Evolutionary conservation across 2,329 filamentous ascomycete genomes (phyloP).

Genomic region (Simplicillium sp.): DNA sequence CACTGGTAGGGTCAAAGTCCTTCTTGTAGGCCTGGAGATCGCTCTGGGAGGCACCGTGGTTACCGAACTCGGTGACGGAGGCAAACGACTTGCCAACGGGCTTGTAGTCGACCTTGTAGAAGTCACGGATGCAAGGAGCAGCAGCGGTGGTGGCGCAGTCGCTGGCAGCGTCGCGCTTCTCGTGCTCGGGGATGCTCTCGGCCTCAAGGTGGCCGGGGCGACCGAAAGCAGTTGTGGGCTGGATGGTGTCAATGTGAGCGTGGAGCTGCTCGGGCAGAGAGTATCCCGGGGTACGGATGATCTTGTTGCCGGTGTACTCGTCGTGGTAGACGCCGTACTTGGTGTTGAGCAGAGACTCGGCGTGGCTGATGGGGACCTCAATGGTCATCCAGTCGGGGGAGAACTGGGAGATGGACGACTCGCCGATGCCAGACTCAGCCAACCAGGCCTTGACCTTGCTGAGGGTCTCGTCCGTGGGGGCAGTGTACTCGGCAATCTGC

Average conservation of each 20-base stretch:
- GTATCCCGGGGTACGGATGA: not conserved
- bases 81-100: constrained; percentile 3
- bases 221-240: not conserved
- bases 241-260: not conserved
- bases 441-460: not conserved
- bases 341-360: not conserved
- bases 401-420: not conserved
- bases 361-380: not conserved
- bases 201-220: not conserved
- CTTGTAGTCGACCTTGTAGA: constrained; percentile 8
- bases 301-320: not conserved
- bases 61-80: constrained; percentile 6
- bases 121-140: constrained; percentile 4
- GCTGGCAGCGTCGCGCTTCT: not conserved
- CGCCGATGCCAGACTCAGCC: not conserved
- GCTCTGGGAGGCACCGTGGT: constrained; percentile 3
- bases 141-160: not conserved
- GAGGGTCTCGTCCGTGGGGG: not conserved
- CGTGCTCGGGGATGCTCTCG: not conserved
- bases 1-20: not conserved
- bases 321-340: not conserved
- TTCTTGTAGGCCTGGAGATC: constrained; percentile 1
- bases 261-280: not conserved
- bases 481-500: not conserved
- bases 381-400: not conserved